Percentiles rank a stretch among this genome's conserved stretches.
Evolutionary conservation across 306 rosid species (phyloP).

Genomic region (Vigna radiata): DNA sequence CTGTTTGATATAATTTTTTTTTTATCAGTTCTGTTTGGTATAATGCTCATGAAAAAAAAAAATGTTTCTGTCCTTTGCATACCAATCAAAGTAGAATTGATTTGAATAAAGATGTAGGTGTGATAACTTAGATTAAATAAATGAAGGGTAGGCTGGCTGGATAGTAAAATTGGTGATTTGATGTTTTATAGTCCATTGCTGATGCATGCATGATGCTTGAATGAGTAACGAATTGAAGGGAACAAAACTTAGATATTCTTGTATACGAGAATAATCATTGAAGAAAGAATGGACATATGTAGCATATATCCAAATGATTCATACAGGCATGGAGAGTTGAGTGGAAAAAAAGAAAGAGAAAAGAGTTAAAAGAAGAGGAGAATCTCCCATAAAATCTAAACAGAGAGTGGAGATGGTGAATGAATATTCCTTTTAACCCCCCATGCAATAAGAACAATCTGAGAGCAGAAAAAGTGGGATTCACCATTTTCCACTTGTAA

Average conservation of each 20-base stretch:
- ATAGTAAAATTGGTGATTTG: background rate
- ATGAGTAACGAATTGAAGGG: constrained; percentile 36
- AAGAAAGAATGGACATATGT: constrained; percentile 15
- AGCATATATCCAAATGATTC: constrained; percentile 36
- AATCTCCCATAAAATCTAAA: constrained; percentile 48
- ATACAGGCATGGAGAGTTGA: background rate
- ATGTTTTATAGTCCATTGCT: constrained; percentile 30
- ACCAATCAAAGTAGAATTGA: background rate
- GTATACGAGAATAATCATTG: constrained; percentile 16
- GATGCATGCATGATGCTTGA: constrained; percentile 42
- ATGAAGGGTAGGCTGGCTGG: background rate
- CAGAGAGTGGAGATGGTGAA: constrained; percentile 29
- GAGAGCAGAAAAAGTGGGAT: constrained; percentile 39
- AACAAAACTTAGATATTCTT: constrained; percentile 24
- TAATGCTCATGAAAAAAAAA: background rate
- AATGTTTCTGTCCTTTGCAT: background rate
- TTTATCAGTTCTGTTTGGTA: background rate
- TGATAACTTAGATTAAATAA: background rate
- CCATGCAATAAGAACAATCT: constrained; percentile 45
- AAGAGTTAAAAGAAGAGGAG: constrained; percentile 34
- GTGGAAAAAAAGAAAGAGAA: background rate
- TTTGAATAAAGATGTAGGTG: background rate
- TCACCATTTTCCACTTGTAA: constrained; percentile 45
- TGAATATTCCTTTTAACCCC: constrained; percentile 48
- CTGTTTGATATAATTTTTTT: background rate